Evolutionary conservation across 345 rosid genomes (phyloP), one percentile per base, ranked within the genome.

Genomic region (Bruguiera gymnorhiza): DNA sequence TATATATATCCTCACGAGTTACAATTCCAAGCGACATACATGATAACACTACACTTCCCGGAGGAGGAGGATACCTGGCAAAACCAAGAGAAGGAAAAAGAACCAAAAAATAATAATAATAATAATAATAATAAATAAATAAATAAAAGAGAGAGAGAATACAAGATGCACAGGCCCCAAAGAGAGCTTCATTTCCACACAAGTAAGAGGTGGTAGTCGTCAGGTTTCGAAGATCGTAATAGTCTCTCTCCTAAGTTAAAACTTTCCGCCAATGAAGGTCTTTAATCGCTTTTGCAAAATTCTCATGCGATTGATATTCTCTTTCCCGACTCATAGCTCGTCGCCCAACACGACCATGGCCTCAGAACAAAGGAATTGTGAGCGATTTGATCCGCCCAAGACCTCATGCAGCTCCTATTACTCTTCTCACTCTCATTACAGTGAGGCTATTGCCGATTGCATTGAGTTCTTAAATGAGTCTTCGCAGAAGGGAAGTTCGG

Each of bases 401-500:
- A 84, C 87, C 24, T 93, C 97, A 4, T 90, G 92, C 78, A 88
- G 95, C 84, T 88, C 90, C 0, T 86, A 86, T 66, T 90, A 90
- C 85, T 93, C 98, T 0, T 87, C 98, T 20, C 93, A 89, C 6
- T 74, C 90, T 6, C 97, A 93, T 43, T 89, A 93, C 68, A 79
- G 75, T 5, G 97, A 90, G 75, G 97, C 98, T 48, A 86, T 90
- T n/a, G 89, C 97, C 0, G 98, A 90, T 74, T 93, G 98, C 77
- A 93, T 93, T 29, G 98, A 89, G 92, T 93, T 93, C 83, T 85
- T 93, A 72, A 93, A 90, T 68, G 89, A 86, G 87, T 87, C 98
- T 5, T 84, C 96, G 2, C 88, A 77, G 75, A 86, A 82, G 3
- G 88, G 80, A 71, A 30, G 65, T 70, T 63, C 68, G 32, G 84